Base-by-base conservation (phyloP, 192 early-diverging fungal genomes). In the Mortierella alpina region DNA sequence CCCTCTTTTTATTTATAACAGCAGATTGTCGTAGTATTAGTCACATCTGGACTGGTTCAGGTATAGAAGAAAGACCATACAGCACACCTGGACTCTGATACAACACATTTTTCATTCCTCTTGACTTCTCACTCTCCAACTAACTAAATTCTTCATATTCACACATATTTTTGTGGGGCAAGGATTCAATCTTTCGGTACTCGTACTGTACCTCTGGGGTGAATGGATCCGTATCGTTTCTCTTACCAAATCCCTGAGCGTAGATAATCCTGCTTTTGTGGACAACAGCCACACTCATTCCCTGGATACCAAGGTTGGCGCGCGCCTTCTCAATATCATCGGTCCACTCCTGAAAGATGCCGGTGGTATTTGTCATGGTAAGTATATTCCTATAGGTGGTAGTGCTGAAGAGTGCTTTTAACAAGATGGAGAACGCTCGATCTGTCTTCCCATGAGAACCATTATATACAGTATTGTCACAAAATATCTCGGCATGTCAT, bases 241-340 rank as follows among this genome's bases (percentile, higher is more conserved):
- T 68, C 66, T 68, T 68, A 15, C 66, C 66, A 68, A 68, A 68
- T 18, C 54, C 66, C 14, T 68, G 55, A 57, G 44, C 55, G 1
- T 66, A 66, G 65, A 56, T 66, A 20, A 56, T 56, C 65, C 22
- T 48, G 18, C 45, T 44, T 68, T 68, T 23, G 54, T 58, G 55
- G 45, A 68, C 66, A 57, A 68, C 66, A 39, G 66, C 44, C 20
- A 68, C 66, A 68, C 66, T 68, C 54, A 68, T 47, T 12, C 66
- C 66, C 7, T 68, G 66, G 55, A 58, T 68, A 42, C 66, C 66
- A 45, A 68, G 52, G 44, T 58, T 68, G 66, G 66, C 18, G 55
- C 66, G 54, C 9, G 66, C 66, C 44, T 48, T 68, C 66, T 68
- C 55, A 48, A 68, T 68, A 9, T 55, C 55, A 22, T 68, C 66